phyloP scores from a whole-genome alignment of 768 basidiomycete genomes.

The Naematelia encephala region DNA sequence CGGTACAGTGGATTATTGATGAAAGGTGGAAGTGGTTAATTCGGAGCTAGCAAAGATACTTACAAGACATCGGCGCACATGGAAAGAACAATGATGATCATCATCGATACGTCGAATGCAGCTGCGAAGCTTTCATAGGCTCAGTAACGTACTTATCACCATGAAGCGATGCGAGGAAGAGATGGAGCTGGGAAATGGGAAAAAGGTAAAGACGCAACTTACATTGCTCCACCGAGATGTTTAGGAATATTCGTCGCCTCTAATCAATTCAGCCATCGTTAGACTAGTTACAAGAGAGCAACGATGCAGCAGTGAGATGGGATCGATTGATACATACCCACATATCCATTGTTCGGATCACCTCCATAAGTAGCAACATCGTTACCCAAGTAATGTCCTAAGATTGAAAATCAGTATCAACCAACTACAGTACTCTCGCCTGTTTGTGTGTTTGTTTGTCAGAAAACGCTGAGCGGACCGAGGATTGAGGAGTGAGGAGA shows the following conservation, averaged over 20 bases:
- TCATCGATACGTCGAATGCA: constrained; percentile 29
- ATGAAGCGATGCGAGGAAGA: too few relatives aligned
- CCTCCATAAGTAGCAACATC: constrained; percentile 7
- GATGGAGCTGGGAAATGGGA: background rate
- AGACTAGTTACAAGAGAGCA: background rate
- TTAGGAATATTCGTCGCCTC: constrained; percentile 44
- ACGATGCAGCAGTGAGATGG: background rate
- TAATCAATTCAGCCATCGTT: constrained; percentile 2
- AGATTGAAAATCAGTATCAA: too few relatives aligned
- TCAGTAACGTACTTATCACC: background rate
- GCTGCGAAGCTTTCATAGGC: constrained; percentile 32
- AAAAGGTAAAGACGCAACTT: constrained; percentile 1
- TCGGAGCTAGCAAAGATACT: constrained; percentile 10
- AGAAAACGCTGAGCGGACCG: too few relatives aligned
- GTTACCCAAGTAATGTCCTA: constrained; percentile 15
- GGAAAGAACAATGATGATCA: constrained; percentile 28
- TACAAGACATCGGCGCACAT: constrained; percentile 35
- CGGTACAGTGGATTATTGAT: background rate
- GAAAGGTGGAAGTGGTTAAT: background rate
- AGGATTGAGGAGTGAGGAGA: background rate
- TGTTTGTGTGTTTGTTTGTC: too few relatives aligned
- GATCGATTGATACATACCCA: constrained; percentile 12
- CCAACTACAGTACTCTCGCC: too few relatives aligned
- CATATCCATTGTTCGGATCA: constrained; percentile 22
- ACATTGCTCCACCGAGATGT: constrained; percentile 44